Conservation (phyloP, 768 basidiomycete genomes). For the Rhizopogon vinicolor region DNA sequence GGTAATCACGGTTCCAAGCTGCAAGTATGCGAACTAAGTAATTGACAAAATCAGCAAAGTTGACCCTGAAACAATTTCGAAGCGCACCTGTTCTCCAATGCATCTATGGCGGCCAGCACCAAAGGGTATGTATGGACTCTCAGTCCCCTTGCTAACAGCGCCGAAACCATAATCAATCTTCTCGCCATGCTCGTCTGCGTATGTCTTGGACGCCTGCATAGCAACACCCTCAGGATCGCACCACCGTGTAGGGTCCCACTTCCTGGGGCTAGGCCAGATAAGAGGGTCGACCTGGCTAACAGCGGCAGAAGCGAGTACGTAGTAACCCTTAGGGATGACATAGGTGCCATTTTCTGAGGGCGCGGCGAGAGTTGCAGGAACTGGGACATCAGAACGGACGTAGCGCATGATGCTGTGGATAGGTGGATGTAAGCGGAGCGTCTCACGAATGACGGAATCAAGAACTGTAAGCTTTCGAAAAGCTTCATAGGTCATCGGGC, state of each 20-base stretch:
- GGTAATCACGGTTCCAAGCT: slow-evolving; percentile 79
- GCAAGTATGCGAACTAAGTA: slow-evolving; percentile 88
- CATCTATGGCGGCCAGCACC: slow-evolving; percentile 95
- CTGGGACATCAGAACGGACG: slow-evolving; percentile 78
- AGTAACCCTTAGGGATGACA: slow-evolving; percentile 87
- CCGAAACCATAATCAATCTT: slow-evolving; percentile 98
- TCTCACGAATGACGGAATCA: slow-evolving; percentile 90
- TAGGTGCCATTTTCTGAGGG: slow-evolving; percentile 72
- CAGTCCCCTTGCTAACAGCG: slow-evolving; percentile 91
- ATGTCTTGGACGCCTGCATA: slow-evolving; percentile 69
- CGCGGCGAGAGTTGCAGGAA: slow-evolving; percentile 77
- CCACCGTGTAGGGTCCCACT: slow-evolving; percentile 87
- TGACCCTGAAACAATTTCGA: not conserved
- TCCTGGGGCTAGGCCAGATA: slow-evolving; percentile 68
- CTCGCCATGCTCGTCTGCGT: slow-evolving; percentile 73
- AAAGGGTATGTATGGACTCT: slow-evolving; percentile 95
- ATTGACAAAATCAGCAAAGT: not conserved
- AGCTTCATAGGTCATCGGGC: slow-evolving; percentile 81
- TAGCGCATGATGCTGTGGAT: slow-evolving; percentile 95
- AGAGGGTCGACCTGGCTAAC: slow-evolving; percentile 83
- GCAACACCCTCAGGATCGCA: slow-evolving; percentile 79
- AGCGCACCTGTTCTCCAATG: slow-evolving; percentile 79
- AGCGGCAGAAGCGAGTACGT: slow-evolving; percentile 83
- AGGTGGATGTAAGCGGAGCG: slow-evolving; percentile 88
- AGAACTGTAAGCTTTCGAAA: slow-evolving; percentile 78